Evolutionary conservation across 140 eudicot genomes (phyloP), one percentile per base, ranked within the genome.

Genomic region (Ambrosia hybrid): DNA sequence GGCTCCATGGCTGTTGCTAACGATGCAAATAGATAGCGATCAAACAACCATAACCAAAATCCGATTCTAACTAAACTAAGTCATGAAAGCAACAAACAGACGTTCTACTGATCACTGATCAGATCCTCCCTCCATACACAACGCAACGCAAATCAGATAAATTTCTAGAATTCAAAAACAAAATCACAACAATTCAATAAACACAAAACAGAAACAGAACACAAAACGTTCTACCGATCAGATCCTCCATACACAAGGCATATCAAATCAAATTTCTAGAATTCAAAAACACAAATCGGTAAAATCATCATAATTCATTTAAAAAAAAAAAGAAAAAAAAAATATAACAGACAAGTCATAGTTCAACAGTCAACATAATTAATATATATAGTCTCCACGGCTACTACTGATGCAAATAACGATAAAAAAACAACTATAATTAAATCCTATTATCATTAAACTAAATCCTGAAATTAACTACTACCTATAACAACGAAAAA

Each of bases 1-100:
- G 10, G 10, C 11, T 43, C 11, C 6, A 53, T 65, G 52, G 62
- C 74, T 56, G 68, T 51, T 75, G 68, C 61, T 75, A 43, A 30
- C 41, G 46, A 66, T n/a, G n/a, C 38, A 36, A 38, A 75, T 61
- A 67, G 34, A 75, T 61, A 67, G 34, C 55, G 57, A 60, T 49
- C 51, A 17, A 59, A 36, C 39, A 70, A 9, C 43, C 3, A 13
- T 60, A 36, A 21, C 4, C 1, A 5, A 62, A 57, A 55, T 53
- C 73, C 56, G 39, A 17, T 33, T 71, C n/a, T 16, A 58, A 69
- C 14, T 8, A 49, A 62, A 10, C 65, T 38, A 77, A 70, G 62
- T 66, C 77, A 76, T 76, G 26, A 51, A 30, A 15, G 51, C 51
- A 73, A 26, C 53, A 8, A 60, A 56, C 14, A 51, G 26, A 21